phyloP scores from a whole-genome alignment of 1,139 yeast genomes.

The Magnusiomyces suaveolens region DNA sequence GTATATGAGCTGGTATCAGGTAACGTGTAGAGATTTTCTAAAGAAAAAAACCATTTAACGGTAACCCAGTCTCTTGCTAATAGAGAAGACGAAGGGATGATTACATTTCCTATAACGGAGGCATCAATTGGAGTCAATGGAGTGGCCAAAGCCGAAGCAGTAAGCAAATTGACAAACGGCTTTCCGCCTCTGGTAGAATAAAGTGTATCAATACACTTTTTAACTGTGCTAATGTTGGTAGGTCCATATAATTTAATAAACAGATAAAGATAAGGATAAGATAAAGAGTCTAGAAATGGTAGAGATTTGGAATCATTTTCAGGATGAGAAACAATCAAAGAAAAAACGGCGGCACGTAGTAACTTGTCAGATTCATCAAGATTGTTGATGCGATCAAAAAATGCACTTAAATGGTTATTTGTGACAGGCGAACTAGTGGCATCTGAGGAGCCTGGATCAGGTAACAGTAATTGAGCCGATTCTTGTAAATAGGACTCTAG shows the following conservation, averaged over 20 bases:
- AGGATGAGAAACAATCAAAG: slow-evolving; percentile 5
- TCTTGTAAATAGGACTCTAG: slow-evolving; percentile 12
- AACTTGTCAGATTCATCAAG: neutral
- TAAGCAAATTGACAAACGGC: slow-evolving; percentile 10
- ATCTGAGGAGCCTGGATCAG: neutral
- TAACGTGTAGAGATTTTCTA: slow-evolving; percentile 6
- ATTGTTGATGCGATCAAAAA: neutral
- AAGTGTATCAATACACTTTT: slow-evolving; percentile 1
- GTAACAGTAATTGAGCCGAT: neutral
- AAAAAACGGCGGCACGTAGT: slow-evolving; percentile 11
- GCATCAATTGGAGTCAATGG: neutral
- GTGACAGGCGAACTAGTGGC: neutral
- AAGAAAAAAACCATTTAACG: slow-evolving; percentile 10
- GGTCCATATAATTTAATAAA: slow-evolving; percentile 10
- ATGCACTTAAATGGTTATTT: neutral
- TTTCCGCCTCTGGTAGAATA: slow-evolving; percentile 12
- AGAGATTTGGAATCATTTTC: slow-evolving; percentile 1
- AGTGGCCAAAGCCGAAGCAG: slow-evolving; percentile 5
- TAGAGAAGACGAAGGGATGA: slow-evolving; percentile 9
- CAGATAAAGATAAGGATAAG: slow-evolving; percentile 8
- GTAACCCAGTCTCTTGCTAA: slow-evolving; percentile 13
- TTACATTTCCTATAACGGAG: neutral
- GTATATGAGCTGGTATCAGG: neutral
- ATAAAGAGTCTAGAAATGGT: slow-evolving; percentile 8
- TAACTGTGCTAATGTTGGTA: slow-evolving; percentile 5